Evolutionary conservation across 345 rosid species (phyloP), one percentile per base, ranked within the genome.

Genomic region (Carallia brachiata): DNA sequence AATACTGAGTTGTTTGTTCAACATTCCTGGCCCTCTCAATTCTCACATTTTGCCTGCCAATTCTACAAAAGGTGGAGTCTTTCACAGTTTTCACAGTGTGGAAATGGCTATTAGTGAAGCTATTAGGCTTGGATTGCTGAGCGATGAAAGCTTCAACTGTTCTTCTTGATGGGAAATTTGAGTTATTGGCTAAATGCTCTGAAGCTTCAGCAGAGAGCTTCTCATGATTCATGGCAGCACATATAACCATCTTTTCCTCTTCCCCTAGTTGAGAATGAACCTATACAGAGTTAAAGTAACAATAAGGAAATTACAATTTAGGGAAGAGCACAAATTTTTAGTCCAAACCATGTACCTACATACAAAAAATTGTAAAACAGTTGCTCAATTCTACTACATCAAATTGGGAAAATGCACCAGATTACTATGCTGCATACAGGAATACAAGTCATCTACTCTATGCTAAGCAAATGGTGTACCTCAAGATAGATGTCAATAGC

Each of bases 401-500:
- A 44, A 44, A 3, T 44, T 44, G 16, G 16, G 50, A 12, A 44
- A 44, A 12, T 13, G 34, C 34, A 32, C 34, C 4, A 4, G 34
- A 32, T 32, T 32, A 32, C 34, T 32, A 4, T 32, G 34, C 2
- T 32, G 34, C 34, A 4, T 4, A 4, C 34, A 13, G 16, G 50
- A 40, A 40, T 13, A 40, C 48, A 10, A 40, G 4, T 40, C 48
- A 40, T 40, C 48, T 9, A 40, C 8, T 40, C 47, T 40, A 40
- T 40, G 10, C 10, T 8, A 40, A 10, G 48, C 48, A 40, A 40
- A 44, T 12, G 12, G 28, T 9, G 58, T 80, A 88, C 90, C 90
- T 84, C 67, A 34, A n/a, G 50, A 63, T 84, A 88, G 37, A n/a
- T 69, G 72, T 84, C 87, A 32, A 84, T 83, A 73, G 89, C 82